Evolutionary conservation across 805 yeast species (phyloP).

Genomic region (Yamadazyma endophytica): DNA sequence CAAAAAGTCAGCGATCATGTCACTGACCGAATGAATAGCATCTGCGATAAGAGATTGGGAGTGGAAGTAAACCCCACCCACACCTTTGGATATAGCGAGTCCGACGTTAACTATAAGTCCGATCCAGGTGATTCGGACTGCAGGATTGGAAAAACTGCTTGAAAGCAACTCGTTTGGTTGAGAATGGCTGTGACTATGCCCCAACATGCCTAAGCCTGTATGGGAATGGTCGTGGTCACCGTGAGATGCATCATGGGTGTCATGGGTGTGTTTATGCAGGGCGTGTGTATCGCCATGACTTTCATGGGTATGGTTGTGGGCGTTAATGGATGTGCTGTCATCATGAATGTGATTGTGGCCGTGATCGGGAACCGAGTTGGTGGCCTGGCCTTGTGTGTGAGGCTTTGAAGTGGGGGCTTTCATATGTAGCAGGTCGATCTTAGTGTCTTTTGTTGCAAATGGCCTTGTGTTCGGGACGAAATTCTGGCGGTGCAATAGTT

Average conservation of each 20-base stretch:
- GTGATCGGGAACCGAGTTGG: background rate
- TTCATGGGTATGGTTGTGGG: constrained; percentile 5
- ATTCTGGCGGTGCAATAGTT: too few relatives aligned
- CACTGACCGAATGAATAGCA: constrained; percentile 89
- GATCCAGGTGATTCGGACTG: constrained; percentile 88
- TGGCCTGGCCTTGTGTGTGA: too few relatives aligned
- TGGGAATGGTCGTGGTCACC: constrained; percentile 11
- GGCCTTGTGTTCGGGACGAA: too few relatives aligned
- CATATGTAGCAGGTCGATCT: too few relatives aligned
- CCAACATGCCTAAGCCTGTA: constrained; percentile 12
- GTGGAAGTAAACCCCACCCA: constrained; percentile 89
- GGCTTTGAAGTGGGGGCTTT: too few relatives aligned
- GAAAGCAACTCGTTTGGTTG: constrained; percentile 41
- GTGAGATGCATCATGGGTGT: constrained; percentile 4
- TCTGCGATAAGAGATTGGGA: constrained; percentile 94
- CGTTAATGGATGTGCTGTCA: constrained; percentile 3
- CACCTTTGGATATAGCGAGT: constrained; percentile 81
- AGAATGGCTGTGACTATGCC: constrained; percentile 44
- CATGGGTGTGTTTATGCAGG: constrained; percentile 4
- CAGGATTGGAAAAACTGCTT: constrained; percentile 57
- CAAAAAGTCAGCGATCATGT: constrained; percentile 81
- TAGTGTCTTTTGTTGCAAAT: too few relatives aligned
- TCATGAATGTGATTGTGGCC: constrained; percentile 2
- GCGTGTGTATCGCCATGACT: constrained; percentile 2
- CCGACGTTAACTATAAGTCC: constrained; percentile 81